Conservation (phyloP, 257 asterid species). For the Scutellaria barbata region DNA sequence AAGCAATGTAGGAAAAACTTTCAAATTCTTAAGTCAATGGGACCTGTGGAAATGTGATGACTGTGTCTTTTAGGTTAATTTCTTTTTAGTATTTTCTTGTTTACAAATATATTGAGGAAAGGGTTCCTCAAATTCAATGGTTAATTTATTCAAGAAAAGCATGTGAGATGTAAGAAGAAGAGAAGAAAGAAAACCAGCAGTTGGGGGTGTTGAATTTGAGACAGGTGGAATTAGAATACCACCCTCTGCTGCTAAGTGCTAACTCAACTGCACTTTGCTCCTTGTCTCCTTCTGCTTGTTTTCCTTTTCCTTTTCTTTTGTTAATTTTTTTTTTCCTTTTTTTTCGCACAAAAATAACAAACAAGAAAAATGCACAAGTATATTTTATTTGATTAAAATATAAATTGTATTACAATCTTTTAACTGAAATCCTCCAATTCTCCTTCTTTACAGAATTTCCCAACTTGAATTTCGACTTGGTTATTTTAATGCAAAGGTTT, state of each 20-base stretch:
- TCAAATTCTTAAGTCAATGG: not conserved
- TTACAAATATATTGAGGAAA: not conserved
- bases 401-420: too few relatives aligned
- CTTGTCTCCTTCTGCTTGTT: not conserved
- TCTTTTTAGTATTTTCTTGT: not conserved
- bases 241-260: not conserved
- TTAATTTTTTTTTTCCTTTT: not conserved
- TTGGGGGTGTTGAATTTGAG: conserved; percentile 12
- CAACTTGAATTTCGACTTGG: too few relatives aligned
- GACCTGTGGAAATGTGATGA: not conserved
- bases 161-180: conserved; percentile 12
- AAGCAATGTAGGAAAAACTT: not conserved
- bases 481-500: too few relatives aligned
- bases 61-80: not conserved
- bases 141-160: not conserved
- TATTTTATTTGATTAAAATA: too few relatives aligned
- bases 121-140: not conserved
- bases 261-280: not conserved
- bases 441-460: too few relatives aligned
- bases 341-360: too few relatives aligned
- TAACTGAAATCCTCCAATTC: too few relatives aligned
- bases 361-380: too few relatives aligned
- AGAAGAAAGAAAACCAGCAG: not conserved
- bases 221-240: not conserved
- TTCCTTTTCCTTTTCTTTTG: not conserved